Base-by-base conservation (phyloP, 2,329 filamentous ascomycete species). In the Penicillium brevicompactum region DNA sequence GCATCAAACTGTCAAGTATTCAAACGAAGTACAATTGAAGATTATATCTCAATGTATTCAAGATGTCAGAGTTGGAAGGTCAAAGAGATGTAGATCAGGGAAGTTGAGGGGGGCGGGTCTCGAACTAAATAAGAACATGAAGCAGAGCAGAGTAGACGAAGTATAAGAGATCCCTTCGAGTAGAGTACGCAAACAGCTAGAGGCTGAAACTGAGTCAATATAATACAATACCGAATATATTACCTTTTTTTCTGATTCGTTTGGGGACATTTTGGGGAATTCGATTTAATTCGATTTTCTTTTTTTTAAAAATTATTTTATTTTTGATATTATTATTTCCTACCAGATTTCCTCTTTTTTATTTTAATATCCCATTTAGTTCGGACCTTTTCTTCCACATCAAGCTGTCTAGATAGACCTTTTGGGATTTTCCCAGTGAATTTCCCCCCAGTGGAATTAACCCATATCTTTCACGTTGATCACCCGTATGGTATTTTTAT, bases 161-260 rank as follows among this genome's bases (percentile, higher is more conserved):
- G 34, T 46, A 24, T 44, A 42, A 48, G 40, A 42, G 51, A 53
- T 53, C 38, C 59, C 3, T 4, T 32, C 42, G 46, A 56, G 50
- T 56, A 58, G 55, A 65, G 58, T 51, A 53, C 48, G 57, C 60
- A 63, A 49, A 53, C 46, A 50, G 38, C 51, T 51, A 56, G 63
- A 60, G 58, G 60, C 61, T 65, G 65, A 69, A 64, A 64, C 61
- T 62, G 64, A 63, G 50, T 60, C 56, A 51, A 57, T 13, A 51
- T 51, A 54, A 32, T 62, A 56, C 50, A 57, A 55, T 60, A 57
- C 56, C 46, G 30, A 61, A 61, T 58, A 49, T 51, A 34, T 46
- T 55, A 41, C 49, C 45, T 40, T 40, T 56, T 55, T 52, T 55
- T 58, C 54, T 47, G 31, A 37, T 51, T 56, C 46, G 43, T 48